Evolutionary conservation across 2,329 filamentous ascomycete species (phyloP).

Genomic region (Ambrosiella cleistominuta): DNA sequence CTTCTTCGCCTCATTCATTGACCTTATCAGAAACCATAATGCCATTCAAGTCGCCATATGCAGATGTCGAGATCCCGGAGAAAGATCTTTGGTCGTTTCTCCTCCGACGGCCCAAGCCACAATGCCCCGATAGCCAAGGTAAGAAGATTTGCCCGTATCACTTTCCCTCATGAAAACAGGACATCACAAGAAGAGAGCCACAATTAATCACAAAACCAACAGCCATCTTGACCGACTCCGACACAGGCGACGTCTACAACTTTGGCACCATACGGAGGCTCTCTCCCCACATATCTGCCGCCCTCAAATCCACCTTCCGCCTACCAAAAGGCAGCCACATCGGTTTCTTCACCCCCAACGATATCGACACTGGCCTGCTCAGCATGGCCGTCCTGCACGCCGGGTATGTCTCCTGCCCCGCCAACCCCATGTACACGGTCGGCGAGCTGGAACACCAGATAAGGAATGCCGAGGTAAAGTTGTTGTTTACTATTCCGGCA

Average conservation of each 20-base stretch:
- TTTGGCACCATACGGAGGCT: slow-evolving; percentile 47
- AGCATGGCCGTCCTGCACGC: slow-evolving; percentile 72
- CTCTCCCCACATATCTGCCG: slow-evolving; percentile 62
- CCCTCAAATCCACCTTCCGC: slow-evolving; percentile 53
- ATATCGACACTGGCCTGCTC: slow-evolving; percentile 61
- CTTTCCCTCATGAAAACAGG: neutral
- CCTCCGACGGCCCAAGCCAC: slow-evolving; percentile 49
- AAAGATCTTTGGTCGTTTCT: slow-evolving; percentile 64
- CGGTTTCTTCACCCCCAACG: slow-evolving; percentile 68
- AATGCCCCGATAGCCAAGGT: slow-evolving; percentile 60
- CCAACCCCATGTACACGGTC: slow-evolving; percentile 72
- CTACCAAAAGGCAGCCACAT: slow-evolving; percentile 77
- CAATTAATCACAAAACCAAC: slow-evolving; percentile 11
- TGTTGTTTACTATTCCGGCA: slow-evolving; percentile 53
- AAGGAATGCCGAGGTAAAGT: slow-evolving; percentile 57
- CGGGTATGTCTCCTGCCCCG: slow-evolving; percentile 65
- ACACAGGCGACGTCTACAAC: slow-evolving; percentile 51
- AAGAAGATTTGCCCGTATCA: slow-evolving; percentile 15
- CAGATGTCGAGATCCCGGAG: slow-evolving; percentile 50
- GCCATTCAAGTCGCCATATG: slow-evolving; percentile 52
- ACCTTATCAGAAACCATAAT: slow-evolving; percentile 27
- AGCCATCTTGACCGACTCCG: slow-evolving; percentile 66
- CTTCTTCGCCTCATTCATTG: neutral
- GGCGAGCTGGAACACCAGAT: slow-evolving; percentile 76
- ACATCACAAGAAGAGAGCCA: neutral